Base-by-base conservation (phyloP, 1,139 yeast species). In the Blastobotrys malaysiensis region DNA sequence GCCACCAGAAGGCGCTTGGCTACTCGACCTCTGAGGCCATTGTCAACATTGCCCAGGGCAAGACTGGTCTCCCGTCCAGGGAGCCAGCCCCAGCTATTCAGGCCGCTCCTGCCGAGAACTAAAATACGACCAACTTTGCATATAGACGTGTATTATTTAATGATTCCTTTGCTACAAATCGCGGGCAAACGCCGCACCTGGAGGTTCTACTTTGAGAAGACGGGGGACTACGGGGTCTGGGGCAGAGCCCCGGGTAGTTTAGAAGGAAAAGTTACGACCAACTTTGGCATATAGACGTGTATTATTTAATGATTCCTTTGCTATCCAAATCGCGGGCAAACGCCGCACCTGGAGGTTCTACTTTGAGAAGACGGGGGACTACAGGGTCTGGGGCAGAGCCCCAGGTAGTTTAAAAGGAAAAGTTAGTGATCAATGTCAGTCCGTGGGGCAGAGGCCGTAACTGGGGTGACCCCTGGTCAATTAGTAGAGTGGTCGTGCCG, bases 41-140 rank as follows among this genome's bases (percentile, higher is more conserved):
- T 54, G 69, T 76, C 55, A 85, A 87, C 69, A 75, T 89, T 52
- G 54, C 82, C 44, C 72, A 76, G 54, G 88, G 88, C 52, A 72
- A 71, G 51, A 60, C 56, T 26, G 58, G 57, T 14, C 43, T 26
- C 9, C 39, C 48, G 7, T 36, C 7, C 16, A 3, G n/a, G 39
- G 26, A 19, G 46, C 46, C 27, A 16, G 46, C 24, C 46, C 16
- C 27, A 20, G 46, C 31, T 3, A 31, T 9, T n/a, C n/a, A n/a
- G 9, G 27, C 46, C 9, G 24, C 46, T 21, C 22, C 24, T 6
- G 46, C 46, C 46, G 46, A 43, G 20, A 18, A 43, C 39, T 31
- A 31, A 31, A 31, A 26, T 26, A 26, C 31, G 31, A 31, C 26
- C 27, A 22, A 44, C 13, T 31, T 31, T 31, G 39, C 39, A 31